Percentiles rank a stretch among this genome's conserved stretches.
These are phyloP conservation scores for Termitomyces sp. DNA, from an alignment of 768 basidiomycete genomes.

Conservation along the genomic window DNA sequence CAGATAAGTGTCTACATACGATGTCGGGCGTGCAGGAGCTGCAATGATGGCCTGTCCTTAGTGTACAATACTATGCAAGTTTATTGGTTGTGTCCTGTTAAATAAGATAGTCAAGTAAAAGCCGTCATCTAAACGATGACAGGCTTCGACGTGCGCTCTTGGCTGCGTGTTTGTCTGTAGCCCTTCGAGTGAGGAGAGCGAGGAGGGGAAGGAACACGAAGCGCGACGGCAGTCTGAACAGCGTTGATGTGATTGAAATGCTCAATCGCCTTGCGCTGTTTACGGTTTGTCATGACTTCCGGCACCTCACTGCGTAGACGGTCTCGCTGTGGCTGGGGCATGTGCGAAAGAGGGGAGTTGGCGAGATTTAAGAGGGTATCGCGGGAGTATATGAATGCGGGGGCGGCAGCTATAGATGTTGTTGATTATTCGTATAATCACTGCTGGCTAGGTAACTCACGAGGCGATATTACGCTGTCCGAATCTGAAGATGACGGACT, in stretches of 20 bases:
- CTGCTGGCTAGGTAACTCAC: constrained; percentile 5
- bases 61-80: constrained; percentile 3
- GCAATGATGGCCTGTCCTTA: not conserved
- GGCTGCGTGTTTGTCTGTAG: not conserved
- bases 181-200: not conserved
- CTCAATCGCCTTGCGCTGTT: constrained; percentile 23
- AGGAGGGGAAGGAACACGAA: not conserved
- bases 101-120: not conserved
- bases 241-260: constrained; percentile 12
- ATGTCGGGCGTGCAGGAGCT: not conserved
- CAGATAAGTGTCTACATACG: too few species aligned
- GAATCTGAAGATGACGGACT: constrained; percentile 15
- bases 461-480: constrained; percentile 8
- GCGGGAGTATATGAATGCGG: constrained; percentile 19
- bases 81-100: not conserved
- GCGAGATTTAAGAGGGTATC: constrained; percentile 21
- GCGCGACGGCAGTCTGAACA: not conserved
- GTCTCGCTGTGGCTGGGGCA: constrained; percentile 19
- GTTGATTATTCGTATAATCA: not conserved
- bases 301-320: constrained; percentile 18
- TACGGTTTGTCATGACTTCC: constrained; percentile 22
- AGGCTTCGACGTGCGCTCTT: not conserved
- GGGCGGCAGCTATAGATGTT: constrained; percentile 5
- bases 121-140: not conserved
- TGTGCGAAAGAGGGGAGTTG: constrained; percentile 20